phyloP scores from a whole-genome alignment of 202 grass and related monocot genomes.

The Schoenoplectus triqueter region DNA sequence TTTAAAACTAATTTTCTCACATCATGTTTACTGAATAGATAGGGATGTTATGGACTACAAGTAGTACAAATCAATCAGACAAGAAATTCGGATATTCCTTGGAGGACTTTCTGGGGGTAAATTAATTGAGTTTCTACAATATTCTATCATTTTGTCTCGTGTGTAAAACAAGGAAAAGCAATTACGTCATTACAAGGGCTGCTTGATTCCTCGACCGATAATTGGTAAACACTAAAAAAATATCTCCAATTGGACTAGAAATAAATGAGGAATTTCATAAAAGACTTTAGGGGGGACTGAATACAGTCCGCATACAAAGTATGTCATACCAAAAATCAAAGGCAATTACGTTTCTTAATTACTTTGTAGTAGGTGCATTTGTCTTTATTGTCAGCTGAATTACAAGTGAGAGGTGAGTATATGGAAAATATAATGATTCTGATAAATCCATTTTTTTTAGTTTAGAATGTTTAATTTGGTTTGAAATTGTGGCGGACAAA shows the following conservation, averaged over 20 bases:
- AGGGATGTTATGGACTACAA: slow-evolving; percentile 13
- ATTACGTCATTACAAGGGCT: neutral
- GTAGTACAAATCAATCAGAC: slow-evolving; percentile 8
- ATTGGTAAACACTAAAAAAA: slow-evolving; percentile 7
- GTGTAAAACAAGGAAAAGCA: neutral
- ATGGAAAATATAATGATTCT: no score
- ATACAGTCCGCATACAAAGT: slow-evolving; percentile 7
- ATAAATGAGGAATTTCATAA: neutral
- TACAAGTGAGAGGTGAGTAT: neutral
- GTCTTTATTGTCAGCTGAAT: neutral
- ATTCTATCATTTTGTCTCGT: neutral
- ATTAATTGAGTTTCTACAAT: neutral
- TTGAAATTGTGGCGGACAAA: no score
- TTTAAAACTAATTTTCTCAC: slow-evolving; percentile 7
- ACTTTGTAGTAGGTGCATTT: neutral
- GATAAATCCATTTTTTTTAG: no score
- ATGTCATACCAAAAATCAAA: neutral
- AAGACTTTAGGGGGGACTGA: neutral
- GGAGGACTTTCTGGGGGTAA: neutral
- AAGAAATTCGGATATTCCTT: neutral
- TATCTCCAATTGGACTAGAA: slow-evolving; percentile 1
- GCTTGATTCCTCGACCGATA: neutral
- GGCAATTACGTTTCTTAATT: neutral
- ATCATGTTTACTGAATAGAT: neutral
- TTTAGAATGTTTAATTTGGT: no score